Conservation (phyloP, 345 rosid genomes). For the Gossypium raimondii region DNA sequence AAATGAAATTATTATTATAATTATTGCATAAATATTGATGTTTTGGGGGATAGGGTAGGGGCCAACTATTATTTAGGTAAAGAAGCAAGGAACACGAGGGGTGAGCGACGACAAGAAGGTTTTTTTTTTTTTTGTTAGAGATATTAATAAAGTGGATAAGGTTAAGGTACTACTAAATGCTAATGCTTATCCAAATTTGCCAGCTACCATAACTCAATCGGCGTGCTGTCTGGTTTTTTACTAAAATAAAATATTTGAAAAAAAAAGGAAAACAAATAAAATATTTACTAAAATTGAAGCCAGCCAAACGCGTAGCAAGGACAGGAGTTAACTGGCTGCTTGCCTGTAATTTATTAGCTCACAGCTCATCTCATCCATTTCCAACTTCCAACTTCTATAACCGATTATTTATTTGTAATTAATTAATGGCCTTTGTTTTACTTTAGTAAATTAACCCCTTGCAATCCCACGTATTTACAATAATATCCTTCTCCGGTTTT, state of each 20-base stretch:
- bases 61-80: neutral
- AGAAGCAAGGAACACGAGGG: neutral
- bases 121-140: no score
- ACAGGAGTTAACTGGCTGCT: neutral
- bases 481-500: neutral
- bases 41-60: neutral
- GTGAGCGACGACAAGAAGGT: neutral
- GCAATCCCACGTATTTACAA: neutral
- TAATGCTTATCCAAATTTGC: neutral
- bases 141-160: neutral
- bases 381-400: neutral
- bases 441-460: neutral
- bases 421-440: neutral
- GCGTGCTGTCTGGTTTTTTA: slow-evolving; percentile 6
- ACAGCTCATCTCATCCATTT: slow-evolving; percentile 22
- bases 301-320: neutral
- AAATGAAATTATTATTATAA: no score
- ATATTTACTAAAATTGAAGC: neutral
- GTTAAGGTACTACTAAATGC: neutral
- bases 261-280: no score
- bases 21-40: neutral
- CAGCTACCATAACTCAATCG: neutral
- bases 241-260: no score
- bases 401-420: neutral
- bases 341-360: slow-evolving; percentile 22